Evolutionary conservation across 1,284 basidiomycete species (phyloP).

Genomic region (Moniliophthora roreri): DNA sequence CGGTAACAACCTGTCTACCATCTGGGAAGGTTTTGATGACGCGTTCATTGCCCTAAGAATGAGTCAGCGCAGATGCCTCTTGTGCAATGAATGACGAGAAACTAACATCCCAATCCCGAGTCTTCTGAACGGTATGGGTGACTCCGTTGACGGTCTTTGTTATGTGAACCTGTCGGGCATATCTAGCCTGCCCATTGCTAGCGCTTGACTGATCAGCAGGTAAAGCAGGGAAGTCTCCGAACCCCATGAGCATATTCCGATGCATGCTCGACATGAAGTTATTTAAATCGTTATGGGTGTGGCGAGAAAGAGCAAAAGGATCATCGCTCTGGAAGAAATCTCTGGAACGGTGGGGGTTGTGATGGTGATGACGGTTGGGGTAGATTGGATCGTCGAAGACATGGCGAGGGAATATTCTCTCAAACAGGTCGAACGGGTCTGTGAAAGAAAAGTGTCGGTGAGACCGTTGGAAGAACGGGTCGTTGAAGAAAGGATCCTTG

Average conservation of each 20-base stretch:
- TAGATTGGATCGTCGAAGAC: conserved; percentile 54
- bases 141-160: conserved; percentile 62
- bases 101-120: conserved; percentile 54
- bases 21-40: conserved; percentile 62
- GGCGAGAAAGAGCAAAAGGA: conserved; percentile 28
- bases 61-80: conserved; percentile 11
- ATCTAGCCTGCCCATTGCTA: conserved; percentile 29
- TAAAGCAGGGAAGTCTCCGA: conserved; percentile 11
- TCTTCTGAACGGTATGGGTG: conserved; percentile 57
- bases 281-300: conserved; percentile 30
- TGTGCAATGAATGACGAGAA: background rate
- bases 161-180: conserved; percentile 54
- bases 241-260: conserved; percentile 26
- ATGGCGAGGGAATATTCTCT: conserved; percentile 30
- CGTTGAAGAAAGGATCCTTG: conserved; percentile 31
- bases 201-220: conserved; percentile 15
- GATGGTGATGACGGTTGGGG: conserved; percentile 16
- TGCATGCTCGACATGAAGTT: conserved; percentile 29
- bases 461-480: conserved; percentile 25
- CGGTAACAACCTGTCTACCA: conserved; percentile 58
- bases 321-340: conserved; percentile 22
- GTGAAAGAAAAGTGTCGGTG: conserved; percentile 45
- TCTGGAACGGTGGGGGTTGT: conserved; percentile 23
- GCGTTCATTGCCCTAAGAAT: conserved; percentile 67
- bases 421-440: conserved; percentile 73